Evolutionary conservation across 768 basidiomycete genomes (phyloP), one percentile per base, ranked within the genome.

Genomic region (Suillus sp.): DNA sequence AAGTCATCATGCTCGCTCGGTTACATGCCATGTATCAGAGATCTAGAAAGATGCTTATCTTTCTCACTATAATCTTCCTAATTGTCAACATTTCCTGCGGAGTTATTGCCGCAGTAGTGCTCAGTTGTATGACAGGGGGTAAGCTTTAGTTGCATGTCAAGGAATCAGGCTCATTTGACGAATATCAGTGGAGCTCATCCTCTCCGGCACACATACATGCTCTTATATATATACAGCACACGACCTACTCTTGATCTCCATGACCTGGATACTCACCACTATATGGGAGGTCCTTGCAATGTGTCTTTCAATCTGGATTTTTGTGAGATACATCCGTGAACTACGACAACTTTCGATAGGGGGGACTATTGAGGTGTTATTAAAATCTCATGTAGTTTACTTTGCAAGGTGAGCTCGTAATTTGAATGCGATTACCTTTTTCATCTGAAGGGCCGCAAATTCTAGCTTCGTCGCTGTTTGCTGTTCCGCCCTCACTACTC

Each of bases 171-270:
- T 55, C 13, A 14, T 55, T n/a, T 35, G 32, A 55, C 34, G 53
- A 35, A 35, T 16, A 35, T 35, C 34, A 55, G 53, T 22, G 53
- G 34, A 55, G 1, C 7, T 35, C n/a, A 9, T 55, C 34, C 53
- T 55, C 53, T 55, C 53, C n/a, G 53, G 53, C 14, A 35, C n/a
- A 22, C 20, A 35, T 55, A 3, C n/a, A 18, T 55, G 53, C n/a
- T 9, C 11, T 35, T 35, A 55, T 35, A 22, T 14, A 7, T 35
- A 22, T 55, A 14, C 6, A 34, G 34, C 13, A 14, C 6, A 22
- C 14, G 53, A 50, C 25, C 27, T 22, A 35, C 34, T 22, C 11
- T n/a, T 35, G 34, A 22, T 22, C 5, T 13, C 3, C 13, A 9
- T 55, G 6, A 22, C 34, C 14, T 55, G 53, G 53, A 8, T 35